A percentile compares a stretch with the other conserved stretches of the same genome.
These are phyloP conservation scores for Cymbidium sinense DNA, from an alignment of 106 monocot species.

Conservation along the genomic window DNA sequence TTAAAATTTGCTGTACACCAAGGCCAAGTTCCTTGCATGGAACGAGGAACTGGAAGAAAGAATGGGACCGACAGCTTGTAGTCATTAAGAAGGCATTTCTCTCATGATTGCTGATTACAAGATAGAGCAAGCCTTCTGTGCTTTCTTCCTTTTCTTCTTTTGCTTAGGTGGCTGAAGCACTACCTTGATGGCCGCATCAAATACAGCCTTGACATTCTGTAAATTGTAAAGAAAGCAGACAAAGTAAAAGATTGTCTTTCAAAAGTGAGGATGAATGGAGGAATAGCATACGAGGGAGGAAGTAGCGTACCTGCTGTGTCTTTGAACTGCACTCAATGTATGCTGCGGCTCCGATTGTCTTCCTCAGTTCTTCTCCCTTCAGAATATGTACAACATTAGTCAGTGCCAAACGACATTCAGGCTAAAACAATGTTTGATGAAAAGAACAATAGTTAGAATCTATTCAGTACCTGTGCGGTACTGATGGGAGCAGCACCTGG, in stretches of 20 bases:
- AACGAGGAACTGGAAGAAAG: background rate
- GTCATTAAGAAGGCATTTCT: background rate
- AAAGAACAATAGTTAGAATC: background rate
- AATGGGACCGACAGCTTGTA: background rate
- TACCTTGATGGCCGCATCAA: constrained; percentile 81
- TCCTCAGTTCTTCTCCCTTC: constrained; percentile 81
- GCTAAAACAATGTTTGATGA: background rate
- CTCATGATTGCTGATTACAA: constrained; percentile 33
- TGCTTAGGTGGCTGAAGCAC: constrained; percentile 78
- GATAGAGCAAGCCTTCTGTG: constrained; percentile 60
- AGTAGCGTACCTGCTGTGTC: constrained; percentile 53
- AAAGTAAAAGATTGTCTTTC: background rate
- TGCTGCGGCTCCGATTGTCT: constrained; percentile 54
- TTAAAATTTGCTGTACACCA: background rate
- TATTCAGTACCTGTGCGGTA: constrained; percentile 47
- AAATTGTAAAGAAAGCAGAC: constrained; percentile 16
- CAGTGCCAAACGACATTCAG: background rate
- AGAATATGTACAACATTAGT: background rate
- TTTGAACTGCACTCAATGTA: constrained; percentile 94
- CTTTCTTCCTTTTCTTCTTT: constrained; percentile 68
- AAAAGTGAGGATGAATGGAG: background rate
- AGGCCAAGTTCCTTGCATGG: background rate
- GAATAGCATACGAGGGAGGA: too few relatives aligned
- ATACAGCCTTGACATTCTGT: constrained; percentile 81
- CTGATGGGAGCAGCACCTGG: constrained; percentile 70